Base-by-base conservation (phyloP, 106 monocot species). In the Allium cepa region DNA sequence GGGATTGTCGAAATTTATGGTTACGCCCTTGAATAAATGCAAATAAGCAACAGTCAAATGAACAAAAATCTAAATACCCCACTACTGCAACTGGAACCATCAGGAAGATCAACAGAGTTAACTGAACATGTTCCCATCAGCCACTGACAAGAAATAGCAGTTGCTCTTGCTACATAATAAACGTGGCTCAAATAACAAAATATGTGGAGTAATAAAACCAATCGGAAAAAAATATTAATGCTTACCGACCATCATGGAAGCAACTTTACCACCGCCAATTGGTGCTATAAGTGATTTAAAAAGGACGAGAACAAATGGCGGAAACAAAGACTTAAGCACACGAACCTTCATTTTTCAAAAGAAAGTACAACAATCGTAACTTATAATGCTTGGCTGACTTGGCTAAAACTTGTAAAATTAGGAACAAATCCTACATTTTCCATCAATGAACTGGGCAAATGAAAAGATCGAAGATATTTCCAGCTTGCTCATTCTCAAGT, bases 111-210 rank as follows among this genome's bases (percentile, higher is more conserved):
- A 64, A 97, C 55, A 8, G 82, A 76, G 75, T 97, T 97, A 57
- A 97, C 79, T 18, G 82, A 84, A 68, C 86, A 97, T 60, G 79
- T 76, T 14, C 92, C 96, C 96, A 97, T 97, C 55, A 97, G 71
- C 96, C 96, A 97, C 72, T 97, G 83, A 69, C 96, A 97, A 71
- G 86, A 97, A 47, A 86, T 55, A 18, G 84, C 86, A 49, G 96
- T 97, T 70, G 84, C 96, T 83, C 92, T 84, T 75, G 96, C 96
- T 97, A 73, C 71, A 81, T 11, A 56, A 56, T 14, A 17, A 69
- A 61, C 6, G 17, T 17, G 26, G 59, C 11, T 12, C 11, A 49
- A 50, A 49, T 8, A 58, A 17, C n/a, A 70, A 59, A 10, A 61
- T 15, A 5, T 36, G 36, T 36, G 36, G 36, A 5, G 5, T 36